Conservation (phyloP, 2,329 filamentous ascomycete species). For the Plenodomus tracheiphilus region DNA sequence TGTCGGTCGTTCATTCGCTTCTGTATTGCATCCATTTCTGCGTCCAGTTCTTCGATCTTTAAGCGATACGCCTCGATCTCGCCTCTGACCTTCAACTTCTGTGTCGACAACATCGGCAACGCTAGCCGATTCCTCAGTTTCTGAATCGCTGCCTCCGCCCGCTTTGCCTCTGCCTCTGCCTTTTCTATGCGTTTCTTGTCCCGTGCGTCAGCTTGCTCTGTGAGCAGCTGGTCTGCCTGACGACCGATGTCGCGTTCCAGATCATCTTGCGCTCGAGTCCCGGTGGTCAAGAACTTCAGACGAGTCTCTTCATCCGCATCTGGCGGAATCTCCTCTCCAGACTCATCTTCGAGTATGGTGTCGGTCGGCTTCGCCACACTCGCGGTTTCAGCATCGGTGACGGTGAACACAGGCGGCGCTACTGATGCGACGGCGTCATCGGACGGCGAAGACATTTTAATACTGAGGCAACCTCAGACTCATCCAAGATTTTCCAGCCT, state of each 20-base stretch:
- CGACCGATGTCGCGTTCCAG: slow-evolving; percentile 82
- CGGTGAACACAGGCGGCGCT: slow-evolving; percentile 12
- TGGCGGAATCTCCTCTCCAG: slow-evolving; percentile 27
- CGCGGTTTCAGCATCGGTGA: slow-evolving; percentile 8
- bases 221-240: slow-evolving; percentile 64
- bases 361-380: slow-evolving; percentile 9
- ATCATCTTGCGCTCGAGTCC: slow-evolving; percentile 79
- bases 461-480: neutral
- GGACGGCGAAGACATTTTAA: slow-evolving; percentile 13
- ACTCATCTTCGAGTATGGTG: slow-evolving; percentile 8
- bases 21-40: slow-evolving; percentile 79
- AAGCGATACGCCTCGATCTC: slow-evolving; percentile 69
- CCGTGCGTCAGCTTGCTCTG: slow-evolving; percentile 65
- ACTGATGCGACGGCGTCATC: slow-evolving; percentile 9
- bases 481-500: neutral
- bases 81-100: slow-evolving; percentile 62
- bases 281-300: slow-evolving; percentile 43
- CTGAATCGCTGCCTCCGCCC: slow-evolving; percentile 67
- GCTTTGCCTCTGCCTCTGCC: slow-evolving; percentile 55
- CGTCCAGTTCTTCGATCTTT: slow-evolving; percentile 66
- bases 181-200: slow-evolving; percentile 66
- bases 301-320: slow-evolving; percentile 48
- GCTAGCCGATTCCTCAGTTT: slow-evolving; percentile 61
- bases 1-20: slow-evolving; percentile 78
- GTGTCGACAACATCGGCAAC: slow-evolving; percentile 57